Conservation (phyloP, 371 early-diverging fungal species). For the Coemansia sp. region DNA sequence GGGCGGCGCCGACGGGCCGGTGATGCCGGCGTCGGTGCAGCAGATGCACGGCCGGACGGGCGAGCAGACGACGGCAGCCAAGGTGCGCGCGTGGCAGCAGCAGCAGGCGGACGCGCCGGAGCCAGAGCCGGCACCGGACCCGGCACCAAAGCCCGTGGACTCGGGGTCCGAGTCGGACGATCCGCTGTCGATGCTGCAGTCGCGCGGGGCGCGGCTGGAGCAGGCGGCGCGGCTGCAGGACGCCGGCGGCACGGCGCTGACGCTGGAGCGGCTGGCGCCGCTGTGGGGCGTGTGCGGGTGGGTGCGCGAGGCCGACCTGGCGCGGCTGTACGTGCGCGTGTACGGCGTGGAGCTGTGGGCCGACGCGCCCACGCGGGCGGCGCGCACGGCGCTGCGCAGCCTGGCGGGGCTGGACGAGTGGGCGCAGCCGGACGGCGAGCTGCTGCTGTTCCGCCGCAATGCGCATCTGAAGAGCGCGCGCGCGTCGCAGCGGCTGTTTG, state of each 20-base stretch:
- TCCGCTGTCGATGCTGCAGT: slow-evolving; percentile 12
- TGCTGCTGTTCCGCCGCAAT: slow-evolving; percentile 17
- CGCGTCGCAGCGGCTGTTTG: slow-evolving; percentile 12
- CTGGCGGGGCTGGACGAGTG: not conserved
- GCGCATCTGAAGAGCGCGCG: slow-evolving; percentile 15
- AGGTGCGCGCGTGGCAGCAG: slow-evolving; percentile 21
- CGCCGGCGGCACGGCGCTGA: slow-evolving; percentile 10
- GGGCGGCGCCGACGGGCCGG: not conserved
- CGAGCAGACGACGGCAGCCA: slow-evolving; percentile 17
- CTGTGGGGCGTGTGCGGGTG: slow-evolving; percentile 38
- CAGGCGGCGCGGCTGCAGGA: slow-evolving; percentile 11
- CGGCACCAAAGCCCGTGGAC: not conserved
- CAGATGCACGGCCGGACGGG: not conserved
- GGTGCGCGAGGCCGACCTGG: slow-evolving; percentile 25
- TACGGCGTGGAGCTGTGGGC: slow-evolving; percentile 15
- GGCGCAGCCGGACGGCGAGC: not conserved
- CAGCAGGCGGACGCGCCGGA: not conserved
- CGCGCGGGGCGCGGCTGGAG: slow-evolving; percentile 8
- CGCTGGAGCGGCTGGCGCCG: slow-evolving; percentile 12
- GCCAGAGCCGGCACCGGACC: not conserved
- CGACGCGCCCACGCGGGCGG: slow-evolving; percentile 1
- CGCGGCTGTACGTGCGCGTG: not conserved
- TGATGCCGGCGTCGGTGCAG: slow-evolving; percentile 33
- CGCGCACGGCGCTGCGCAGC: not conserved
- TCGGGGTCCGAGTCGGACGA: slow-evolving; percentile 10